Evolutionary conservation across 1,139 yeast genomes (phyloP), one percentile per base, ranked within the genome.

Genomic region (Magnusiomyces tetraspermus): DNA sequence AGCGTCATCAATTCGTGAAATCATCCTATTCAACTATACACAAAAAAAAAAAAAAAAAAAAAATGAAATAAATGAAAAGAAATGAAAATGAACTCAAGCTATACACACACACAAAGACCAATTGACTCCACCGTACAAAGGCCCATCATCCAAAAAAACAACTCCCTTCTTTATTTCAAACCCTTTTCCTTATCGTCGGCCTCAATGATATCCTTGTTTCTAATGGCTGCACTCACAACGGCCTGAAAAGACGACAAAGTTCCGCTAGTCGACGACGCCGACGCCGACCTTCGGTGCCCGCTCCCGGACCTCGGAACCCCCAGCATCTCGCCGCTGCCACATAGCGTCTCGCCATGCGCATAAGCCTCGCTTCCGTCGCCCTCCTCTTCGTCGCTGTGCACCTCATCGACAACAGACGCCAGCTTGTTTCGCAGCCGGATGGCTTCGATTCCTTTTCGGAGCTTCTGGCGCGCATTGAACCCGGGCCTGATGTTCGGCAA

Each of bases 371-470:
- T 17, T 11, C 31, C 51, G 24, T 46, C 75, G 60, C 77, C 83
- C 44, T 60, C 67, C 58, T 77, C 83, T 57, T 78, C 82, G 61
- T 77, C 82, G 51, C 74, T 80, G 2, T 74, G 80, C 48, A 76
- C 71, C 63, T 59, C 69, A 55, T 69, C 58, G 31, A 82, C 81
- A 65, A 88, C 76, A 55, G 82, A 80, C 62, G 77, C 74, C 66
- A 88, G 81, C 64, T 85, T 76, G 68, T 87, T 86, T 62, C 83
- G 79, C 67, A 88, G 76, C 61, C 80, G 80, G 52, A 88, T 89
- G 63, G 86, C 76, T 65, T 85, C 94, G 59, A 88, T 84, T 38
- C 95, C 97, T 63, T 85, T 88, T 65, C 82, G 80, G 71, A 92
- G 83, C 68, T 85, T 89, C 66, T 79, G 77, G 65, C 85, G 86